Percentiles rank a stretch among this genome's conserved stretches.
These are phyloP conservation scores for Porphyrellus sp. DNA, from an alignment of 1,284 basidiomycete species.

Conservation along the genomic window DNA sequence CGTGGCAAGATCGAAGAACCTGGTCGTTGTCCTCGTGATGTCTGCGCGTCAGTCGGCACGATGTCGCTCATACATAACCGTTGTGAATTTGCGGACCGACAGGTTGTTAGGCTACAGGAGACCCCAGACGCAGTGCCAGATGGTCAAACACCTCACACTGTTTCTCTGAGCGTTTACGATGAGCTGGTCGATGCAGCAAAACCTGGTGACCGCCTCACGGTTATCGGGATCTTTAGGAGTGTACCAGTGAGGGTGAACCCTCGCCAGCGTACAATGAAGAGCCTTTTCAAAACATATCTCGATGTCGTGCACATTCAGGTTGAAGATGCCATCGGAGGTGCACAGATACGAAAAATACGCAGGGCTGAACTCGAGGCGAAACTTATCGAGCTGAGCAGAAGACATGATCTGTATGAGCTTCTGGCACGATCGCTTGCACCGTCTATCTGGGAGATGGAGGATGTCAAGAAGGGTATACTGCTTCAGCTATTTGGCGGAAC, in stretches of 20 bases:
- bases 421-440: conserved; percentile 88
- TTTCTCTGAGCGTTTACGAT: conserved; percentile 94
- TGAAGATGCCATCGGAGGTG: conserved; percentile 41
- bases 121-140: conserved; percentile 97
- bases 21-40: conserved; percentile 85
- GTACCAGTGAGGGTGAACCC: conserved; percentile 94
- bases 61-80: conserved; percentile 97
- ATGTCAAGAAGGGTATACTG: conserved; percentile 97
- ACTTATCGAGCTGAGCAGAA: conserved; percentile 66
- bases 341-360: conserved; percentile 45
- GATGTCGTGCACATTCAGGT: conserved; percentile 89
- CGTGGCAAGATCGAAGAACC: conserved; percentile 96
- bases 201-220: conserved; percentile 89
- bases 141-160: conserved; percentile 97
- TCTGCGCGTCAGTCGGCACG: conserved; percentile 83
- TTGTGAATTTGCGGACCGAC: conserved; percentile 92
- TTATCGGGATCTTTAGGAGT: conserved; percentile 94
- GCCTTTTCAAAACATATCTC: conserved; percentile 95
- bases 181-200: conserved; percentile 95
- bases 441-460: conserved; percentile 97
- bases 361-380: conserved; percentile 60
- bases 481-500: conserved; percentile 96
- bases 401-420: conserved; percentile 85
- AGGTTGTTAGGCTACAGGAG: conserved; percentile 93
- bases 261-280: conserved; percentile 87